Evolutionary conservation across 129 eudicot genomes (phyloP).

Genomic region (Saussurea involucrata): DNA sequence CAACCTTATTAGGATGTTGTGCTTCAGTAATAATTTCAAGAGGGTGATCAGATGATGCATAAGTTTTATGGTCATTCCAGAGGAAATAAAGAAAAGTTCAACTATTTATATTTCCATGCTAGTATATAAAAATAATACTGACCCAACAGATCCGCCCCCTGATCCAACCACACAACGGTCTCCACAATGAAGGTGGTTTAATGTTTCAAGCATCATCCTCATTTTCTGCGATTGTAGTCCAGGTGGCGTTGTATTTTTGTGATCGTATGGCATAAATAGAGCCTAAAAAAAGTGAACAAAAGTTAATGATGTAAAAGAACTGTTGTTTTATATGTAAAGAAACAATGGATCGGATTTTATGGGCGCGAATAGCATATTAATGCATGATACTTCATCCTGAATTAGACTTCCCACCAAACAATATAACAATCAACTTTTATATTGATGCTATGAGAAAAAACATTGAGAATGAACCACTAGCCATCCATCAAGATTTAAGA

Average conservation of each 20-base stretch:
- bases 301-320: not conserved
- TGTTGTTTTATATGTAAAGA: not conserved
- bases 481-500: conserved; percentile 8
- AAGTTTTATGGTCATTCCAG: not conserved
- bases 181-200: conserved; percentile 80
- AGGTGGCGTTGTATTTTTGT: conserved; percentile 85
- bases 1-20: not conserved
- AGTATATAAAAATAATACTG: conserved; percentile 20
- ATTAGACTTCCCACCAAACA: not conserved
- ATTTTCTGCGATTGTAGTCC: conserved; percentile 65
- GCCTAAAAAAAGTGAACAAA: conserved; percentile 42
- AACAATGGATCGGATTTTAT: not conserved
- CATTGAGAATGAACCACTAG: not conserved
- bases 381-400: not conserved
- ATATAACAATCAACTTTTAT: no score
- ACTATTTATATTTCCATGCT: not conserved
- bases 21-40: not conserved
- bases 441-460: no score
- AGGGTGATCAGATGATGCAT: not conserved
- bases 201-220: conserved; percentile 67
- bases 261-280: conserved; percentile 96
- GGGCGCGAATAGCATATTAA: not conserved
- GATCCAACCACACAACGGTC: conserved; percentile 87
- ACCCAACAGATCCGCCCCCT: conserved; percentile 99
- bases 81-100: not conserved